phyloP scores from a whole-genome alignment of 129 eudicot species.

The Helianthus tuberosus region DNA sequence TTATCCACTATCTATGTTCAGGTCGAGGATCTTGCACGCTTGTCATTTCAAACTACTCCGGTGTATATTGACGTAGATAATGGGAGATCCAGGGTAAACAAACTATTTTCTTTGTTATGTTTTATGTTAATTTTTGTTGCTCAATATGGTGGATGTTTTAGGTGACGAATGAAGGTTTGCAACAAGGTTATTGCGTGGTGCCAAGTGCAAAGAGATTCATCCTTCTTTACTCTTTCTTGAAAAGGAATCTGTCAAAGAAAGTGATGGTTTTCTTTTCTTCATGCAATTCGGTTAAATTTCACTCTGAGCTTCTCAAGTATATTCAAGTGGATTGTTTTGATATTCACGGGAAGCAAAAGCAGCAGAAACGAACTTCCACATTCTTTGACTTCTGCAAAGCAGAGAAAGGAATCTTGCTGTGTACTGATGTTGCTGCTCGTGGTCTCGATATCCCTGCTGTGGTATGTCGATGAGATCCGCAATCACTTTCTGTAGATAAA shows the following conservation, averaged over 20 bases:
- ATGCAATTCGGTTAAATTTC: conserved; percentile 81
- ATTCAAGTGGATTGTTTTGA: conserved; percentile 66
- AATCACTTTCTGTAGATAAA: background rate
- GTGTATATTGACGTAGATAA: conserved; percentile 83
- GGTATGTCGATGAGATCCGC: conserved; percentile 42
- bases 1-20: conserved; percentile 16
- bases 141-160: conserved; percentile 27
- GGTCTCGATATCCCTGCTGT: conserved; percentile 97
- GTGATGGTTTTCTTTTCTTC: conserved; percentile 97
- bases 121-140: background rate
- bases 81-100: conserved; percentile 74
- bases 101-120: background rate
- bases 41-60: conserved; percentile 77
- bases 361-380: conserved; percentile 77
- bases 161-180: conserved; percentile 91
- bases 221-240: conserved; percentile 83
- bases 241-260: conserved; percentile 69
- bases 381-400: conserved; percentile 79
- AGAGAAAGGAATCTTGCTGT: conserved; percentile 79
- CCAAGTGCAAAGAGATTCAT: conserved; percentile 76
- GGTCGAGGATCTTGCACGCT: conserved; percentile 95
- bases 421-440: conserved; percentile 97
- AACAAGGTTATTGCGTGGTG: conserved; percentile 88
- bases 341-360: conserved; percentile 86
- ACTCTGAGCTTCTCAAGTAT: conserved; percentile 71